Evolutionary conservation across 2,329 filamentous ascomycete species (phyloP), one percentile per base, ranked within the genome.

Genomic region (Nothophoma quercina): DNA sequence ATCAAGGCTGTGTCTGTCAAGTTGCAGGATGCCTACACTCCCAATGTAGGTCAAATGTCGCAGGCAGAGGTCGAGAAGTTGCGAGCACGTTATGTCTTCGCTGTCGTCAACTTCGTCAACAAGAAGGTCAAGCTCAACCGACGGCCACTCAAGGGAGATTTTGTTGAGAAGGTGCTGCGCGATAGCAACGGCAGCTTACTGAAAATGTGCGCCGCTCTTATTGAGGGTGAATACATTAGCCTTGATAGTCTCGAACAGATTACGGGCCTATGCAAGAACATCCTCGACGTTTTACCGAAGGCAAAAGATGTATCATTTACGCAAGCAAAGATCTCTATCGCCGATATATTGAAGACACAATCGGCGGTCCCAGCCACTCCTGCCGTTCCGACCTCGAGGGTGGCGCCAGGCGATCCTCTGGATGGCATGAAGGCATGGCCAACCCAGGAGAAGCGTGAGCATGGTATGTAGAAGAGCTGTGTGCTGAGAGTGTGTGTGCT

Each of bases 361-460:
- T 2, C 7, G 15, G 16, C 19, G 9, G 4, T 9, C 9, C 4
- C 23, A 2, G 32, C 13, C 6, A 13, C 7, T 16, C 3, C 30
- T 23, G 22, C 39, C 22, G 13, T 15, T 5, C 26, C 13, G 4
- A 19, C 8, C 10, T 15, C 28, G 15, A 50, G 36, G 4, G 34
- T 35, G 13, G 23, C 21, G 1, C 26, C 29, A 12, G 48, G 50
- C 13, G 55, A 56, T 15, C 46, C 55, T 2, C 21, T 61, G 12
- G 56, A 56, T n/a, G 55, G 26, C 0, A 48, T 63, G 36, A 56
- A 54, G 18, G 35, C 55, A 25, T 73, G 70, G 70, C 70, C 70
- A 7, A 45, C 53, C 2, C 65, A 61, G 19, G 62, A 69, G 56
- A 70, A 69, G 49, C 68, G 70, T 16, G 60, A 68, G 33, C 60